These are phyloP conservation scores for Amanita subjunquillea DNA, from an alignment of 768 basidiomycete genomes.

Conservation along the genomic window DNA sequence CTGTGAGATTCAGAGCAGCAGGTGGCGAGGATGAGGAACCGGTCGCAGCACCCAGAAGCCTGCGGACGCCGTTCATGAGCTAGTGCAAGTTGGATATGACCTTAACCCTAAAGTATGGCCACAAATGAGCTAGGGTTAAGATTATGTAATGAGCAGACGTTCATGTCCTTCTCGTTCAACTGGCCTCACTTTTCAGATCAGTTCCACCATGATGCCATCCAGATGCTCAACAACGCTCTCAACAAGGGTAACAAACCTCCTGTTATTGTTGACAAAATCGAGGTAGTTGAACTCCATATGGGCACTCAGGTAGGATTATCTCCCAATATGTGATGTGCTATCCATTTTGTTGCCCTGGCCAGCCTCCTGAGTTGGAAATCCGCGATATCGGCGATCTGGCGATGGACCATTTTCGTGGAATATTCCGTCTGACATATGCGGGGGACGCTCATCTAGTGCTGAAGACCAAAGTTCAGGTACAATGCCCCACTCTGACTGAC, in stretches of 20 bases:
- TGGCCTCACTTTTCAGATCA: constrained; percentile 97
- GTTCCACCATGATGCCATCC: constrained; percentile 92
- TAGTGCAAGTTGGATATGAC: constrained; percentile 7
- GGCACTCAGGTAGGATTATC: constrained; percentile 70
- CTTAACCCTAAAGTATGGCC: constrained; percentile 13
- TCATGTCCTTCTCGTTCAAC: constrained; percentile 86
- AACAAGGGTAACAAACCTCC: constrained; percentile 97
- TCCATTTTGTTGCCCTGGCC: not conserved
- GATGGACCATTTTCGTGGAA: constrained; percentile 90
- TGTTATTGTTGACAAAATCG: constrained; percentile 94
- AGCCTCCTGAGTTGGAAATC: constrained; percentile 97
- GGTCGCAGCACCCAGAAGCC: constrained; percentile 41
- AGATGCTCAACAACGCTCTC: constrained; percentile 94
- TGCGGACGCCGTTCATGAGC: constrained; percentile 64
- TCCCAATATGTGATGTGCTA: constrained; percentile 3
- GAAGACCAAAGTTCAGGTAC: constrained; percentile 88
- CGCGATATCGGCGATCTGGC: constrained; percentile 97
- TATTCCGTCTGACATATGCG: constrained; percentile 89
- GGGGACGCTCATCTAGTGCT: constrained; percentile 88
- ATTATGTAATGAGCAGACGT: constrained; percentile 7
- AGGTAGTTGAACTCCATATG: constrained; percentile 99
- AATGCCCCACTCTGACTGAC: constrained; percentile 10
- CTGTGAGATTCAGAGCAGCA: not conserved
- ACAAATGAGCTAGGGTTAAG: not conserved
- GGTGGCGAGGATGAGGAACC: constrained; percentile 6